These are phyloP conservation scores for Fusarium chlamydosporum DNA, from an alignment of 2,329 filamentous ascomycete genomes.

Conservation along the genomic window DNA sequence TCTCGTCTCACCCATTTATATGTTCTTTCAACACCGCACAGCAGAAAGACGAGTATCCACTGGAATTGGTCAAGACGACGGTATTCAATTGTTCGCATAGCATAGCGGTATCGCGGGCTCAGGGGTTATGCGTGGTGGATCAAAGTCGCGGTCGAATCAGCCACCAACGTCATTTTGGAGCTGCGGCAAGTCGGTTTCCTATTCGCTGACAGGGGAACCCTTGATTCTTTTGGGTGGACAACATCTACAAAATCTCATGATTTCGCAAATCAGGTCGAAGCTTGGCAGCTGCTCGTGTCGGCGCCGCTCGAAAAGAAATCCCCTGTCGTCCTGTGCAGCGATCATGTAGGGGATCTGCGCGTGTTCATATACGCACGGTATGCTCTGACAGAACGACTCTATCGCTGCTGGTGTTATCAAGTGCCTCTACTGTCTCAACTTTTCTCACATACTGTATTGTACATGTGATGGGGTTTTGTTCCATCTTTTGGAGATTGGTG, in stretches of 20 bases:
- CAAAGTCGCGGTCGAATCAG: constrained; percentile 28
- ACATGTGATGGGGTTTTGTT: constrained; percentile 10
- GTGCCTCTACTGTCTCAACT: not conserved
- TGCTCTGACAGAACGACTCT: not conserved
- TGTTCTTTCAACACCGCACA: not conserved
- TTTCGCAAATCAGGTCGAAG: constrained; percentile 31
- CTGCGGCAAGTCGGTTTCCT: constrained; percentile 33
- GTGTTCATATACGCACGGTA: constrained; percentile 16
- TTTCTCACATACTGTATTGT: constrained; percentile 22
- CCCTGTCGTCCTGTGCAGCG: constrained; percentile 1
- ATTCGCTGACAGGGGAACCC: constrained; percentile 34
- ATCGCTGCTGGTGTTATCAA: not conserved
- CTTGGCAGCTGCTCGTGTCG: constrained; percentile 33
- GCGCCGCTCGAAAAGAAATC: constrained; percentile 29
- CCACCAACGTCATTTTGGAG: constrained; percentile 50
- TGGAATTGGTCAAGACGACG: constrained; percentile 28
- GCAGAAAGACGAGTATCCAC: not conserved
- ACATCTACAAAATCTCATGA: constrained; percentile 2
- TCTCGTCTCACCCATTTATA: not conserved
- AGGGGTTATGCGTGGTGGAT: constrained; percentile 42
- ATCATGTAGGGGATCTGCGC: constrained; percentile 19
- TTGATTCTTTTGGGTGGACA: constrained; percentile 10
- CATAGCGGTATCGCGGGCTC: constrained; percentile 36
- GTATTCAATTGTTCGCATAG: constrained; percentile 21
- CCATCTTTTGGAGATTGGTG: constrained; percentile 25